Evolutionary conservation across 164 flowering plant species (phyloP).

Genomic region (Macadamia integrifolia): DNA sequence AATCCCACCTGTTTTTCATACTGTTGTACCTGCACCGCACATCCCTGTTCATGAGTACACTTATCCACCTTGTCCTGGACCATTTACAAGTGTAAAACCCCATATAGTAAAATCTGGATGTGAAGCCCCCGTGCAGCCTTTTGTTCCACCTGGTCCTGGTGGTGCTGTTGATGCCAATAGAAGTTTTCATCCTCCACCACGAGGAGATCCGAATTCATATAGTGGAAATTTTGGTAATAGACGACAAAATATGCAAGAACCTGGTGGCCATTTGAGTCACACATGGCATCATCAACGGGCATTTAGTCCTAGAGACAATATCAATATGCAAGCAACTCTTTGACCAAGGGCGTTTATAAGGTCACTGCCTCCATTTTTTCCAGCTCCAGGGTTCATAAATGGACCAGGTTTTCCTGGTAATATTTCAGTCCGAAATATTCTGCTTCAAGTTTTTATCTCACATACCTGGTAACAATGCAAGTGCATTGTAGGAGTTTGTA

Average conservation of each 20-base stretch:
- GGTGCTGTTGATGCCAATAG: constrained; percentile 31
- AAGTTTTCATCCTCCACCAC: constrained; percentile 41
- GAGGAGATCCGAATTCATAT: constrained; percentile 46
- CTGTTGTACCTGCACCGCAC: constrained; percentile 52
- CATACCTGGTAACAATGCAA: no score
- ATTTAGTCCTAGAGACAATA: constrained; percentile 40
- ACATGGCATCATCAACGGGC: constrained; percentile 56
- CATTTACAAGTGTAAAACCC: constrained; percentile 40
- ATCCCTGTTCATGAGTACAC: constrained; percentile 50
- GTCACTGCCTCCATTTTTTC: constrained; percentile 48
- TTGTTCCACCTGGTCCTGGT: constrained; percentile 46
- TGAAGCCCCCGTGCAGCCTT: constrained; percentile 42
- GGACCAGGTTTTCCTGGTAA: constrained; percentile 72
- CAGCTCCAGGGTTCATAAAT: constrained; percentile 55
- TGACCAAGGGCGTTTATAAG: constrained; percentile 60
- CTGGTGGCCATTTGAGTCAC: constrained; percentile 43
- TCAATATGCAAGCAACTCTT: constrained; percentile 41
- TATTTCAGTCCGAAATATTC: neutral
- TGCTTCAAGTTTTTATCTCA: neutral
- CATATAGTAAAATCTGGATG: constrained; percentile 36
- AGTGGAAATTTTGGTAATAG: constrained; percentile 36
- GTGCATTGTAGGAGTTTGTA: no score
- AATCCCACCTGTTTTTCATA: constrained; percentile 42
- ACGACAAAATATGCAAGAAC: constrained; percentile 50
- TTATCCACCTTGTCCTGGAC: constrained; percentile 48